These are phyloP conservation scores for bread wheat (Triticum aestivum) DNA, from an alignment of 176 grass and related monocot genomes.

Conservation along the genomic window IWGSC_CS_RefSeq_v2.1 NC_057796.1:487770421-487770920, in stretches of 20 bases:
- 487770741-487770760: not conserved
- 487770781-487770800: not conserved
- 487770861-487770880: not conserved
- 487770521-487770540: not conserved
- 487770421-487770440: not conserved
- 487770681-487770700: not conserved
- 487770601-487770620: not conserved
- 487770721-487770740: not conserved
- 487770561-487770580: conserved; percentile 1
- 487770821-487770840: not conserved
- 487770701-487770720: not conserved
- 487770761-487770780: not conserved
- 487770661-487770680: not conserved
- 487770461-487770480: not conserved
- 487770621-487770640: not conserved
- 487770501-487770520: not conserved
- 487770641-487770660: not conserved
- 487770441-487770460: not conserved
- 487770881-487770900: not conserved
- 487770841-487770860: not conserved
- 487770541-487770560: not conserved
- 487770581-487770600: not conserved
- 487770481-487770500: not conserved
- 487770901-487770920: not conserved
- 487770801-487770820: not conserved